phyloP scores from a whole-genome alignment of 345 rosid species.

The Durio zibethinus region DNA sequence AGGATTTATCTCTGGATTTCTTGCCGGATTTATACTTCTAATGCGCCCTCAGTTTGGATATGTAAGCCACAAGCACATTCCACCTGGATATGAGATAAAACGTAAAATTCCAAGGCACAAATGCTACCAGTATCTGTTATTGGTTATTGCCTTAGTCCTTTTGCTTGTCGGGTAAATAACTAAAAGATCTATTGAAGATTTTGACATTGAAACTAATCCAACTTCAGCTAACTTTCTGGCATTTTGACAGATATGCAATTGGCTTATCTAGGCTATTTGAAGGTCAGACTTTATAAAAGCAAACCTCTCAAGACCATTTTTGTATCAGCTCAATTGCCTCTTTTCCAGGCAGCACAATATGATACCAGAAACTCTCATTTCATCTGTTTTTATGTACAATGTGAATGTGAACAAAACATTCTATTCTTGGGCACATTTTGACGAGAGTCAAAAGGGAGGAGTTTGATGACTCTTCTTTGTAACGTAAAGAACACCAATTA shows the following conservation, averaged over 20 bases:
- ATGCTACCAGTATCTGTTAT: conserved; percentile 57
- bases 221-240: neutral
- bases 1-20: conserved; percentile 74
- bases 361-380: neutral
- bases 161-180: conserved; percentile 60
- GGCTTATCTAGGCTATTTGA: conserved; percentile 49
- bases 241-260: conserved; percentile 42
- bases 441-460: neutral
- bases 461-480: neutral
- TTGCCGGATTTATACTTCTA: conserved; percentile 76
- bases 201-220: neutral
- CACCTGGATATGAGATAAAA: conserved; percentile 58
- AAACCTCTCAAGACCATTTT: neutral
- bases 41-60: conserved; percentile 93
- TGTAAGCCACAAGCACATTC: conserved; percentile 53
- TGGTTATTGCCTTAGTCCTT: conserved; percentile 39
- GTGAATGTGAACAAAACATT: neutral
- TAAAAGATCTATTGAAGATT: neutral
- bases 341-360: neutral
- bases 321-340: neutral
- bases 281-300: conserved; percentile 10
- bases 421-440: neutral
- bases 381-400: neutral
- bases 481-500: neutral
- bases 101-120: conserved; percentile 58